These are phyloP conservation scores for Crithidia expoeki DNA, from an alignment of 208 protist species.

Conservation along the genomic window DNA sequence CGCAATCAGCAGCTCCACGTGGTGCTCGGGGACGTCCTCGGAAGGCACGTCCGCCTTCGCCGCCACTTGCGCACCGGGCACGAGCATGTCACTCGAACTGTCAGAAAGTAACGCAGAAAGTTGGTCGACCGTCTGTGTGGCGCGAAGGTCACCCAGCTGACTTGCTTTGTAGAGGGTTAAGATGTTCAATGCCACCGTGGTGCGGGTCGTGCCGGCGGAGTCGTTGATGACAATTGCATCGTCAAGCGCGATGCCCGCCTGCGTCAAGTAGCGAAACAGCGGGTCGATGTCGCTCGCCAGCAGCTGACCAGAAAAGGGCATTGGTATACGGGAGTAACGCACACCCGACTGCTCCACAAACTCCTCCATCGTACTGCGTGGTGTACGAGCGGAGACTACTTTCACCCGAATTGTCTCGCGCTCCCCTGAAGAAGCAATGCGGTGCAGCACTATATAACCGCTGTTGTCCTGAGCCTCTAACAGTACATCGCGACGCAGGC, in stretches of 20 bases:
- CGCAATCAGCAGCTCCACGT: slow-evolving; percentile 74
- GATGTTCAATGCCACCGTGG: slow-evolving; percentile 83
- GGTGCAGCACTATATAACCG: slow-evolving; percentile 75
- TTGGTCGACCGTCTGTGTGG: slow-evolving; percentile 40
- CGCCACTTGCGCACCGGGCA: slow-evolving; percentile 50
- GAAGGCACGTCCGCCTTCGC: slow-evolving; percentile 28
- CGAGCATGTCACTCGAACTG: slow-evolving; percentile 31
- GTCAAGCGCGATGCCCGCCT: slow-evolving; percentile 34
- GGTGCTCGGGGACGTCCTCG: slow-evolving; percentile 56
- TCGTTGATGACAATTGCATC: slow-evolving; percentile 86
- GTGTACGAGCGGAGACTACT: slow-evolving; percentile 66
- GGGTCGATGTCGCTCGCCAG: slow-evolving; percentile 82
- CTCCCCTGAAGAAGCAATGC: slow-evolving; percentile 43
- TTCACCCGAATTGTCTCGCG: slow-evolving; percentile 59
- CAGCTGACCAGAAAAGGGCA: slow-evolving; percentile 83
- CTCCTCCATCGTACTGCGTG: slow-evolving; percentile 72
- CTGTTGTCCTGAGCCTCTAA: slow-evolving; percentile 80
- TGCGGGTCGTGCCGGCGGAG: slow-evolving; percentile 67
- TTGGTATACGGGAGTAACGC: slow-evolving; percentile 76
- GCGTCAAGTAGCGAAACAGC: slow-evolving; percentile 69
- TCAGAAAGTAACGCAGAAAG: slow-evolving; percentile 55
- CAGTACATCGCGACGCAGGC: slow-evolving; percentile 78
- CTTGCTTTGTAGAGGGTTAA: slow-evolving; percentile 74
- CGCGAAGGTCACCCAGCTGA: slow-evolving; percentile 47
- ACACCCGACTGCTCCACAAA: slow-evolving; percentile 64